Conservation (phyloP, 257 asterid genomes). For the Solanum verrucosum region DNA sequence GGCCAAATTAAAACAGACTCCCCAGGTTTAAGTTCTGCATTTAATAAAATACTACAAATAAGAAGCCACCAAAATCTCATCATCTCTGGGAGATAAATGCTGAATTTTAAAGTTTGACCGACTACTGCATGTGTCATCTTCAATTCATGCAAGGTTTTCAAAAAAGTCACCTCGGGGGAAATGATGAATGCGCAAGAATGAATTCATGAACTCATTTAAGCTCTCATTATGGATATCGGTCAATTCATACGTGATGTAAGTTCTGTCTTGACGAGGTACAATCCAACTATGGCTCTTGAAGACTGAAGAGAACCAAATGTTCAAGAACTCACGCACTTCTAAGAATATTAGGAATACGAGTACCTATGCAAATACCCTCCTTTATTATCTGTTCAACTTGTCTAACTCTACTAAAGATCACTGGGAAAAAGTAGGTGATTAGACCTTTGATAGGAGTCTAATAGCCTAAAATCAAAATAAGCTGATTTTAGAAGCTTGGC, state of each 20-base stretch:
- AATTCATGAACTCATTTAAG: not conserved
- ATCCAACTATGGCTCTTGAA: not conserved
- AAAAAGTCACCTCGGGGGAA: not conserved
- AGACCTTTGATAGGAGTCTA: not conserved
- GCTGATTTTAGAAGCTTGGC: not conserved
- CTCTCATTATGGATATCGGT: not conserved
- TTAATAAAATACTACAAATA: not conserved
- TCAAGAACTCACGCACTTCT: not conserved
- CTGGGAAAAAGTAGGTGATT: not conserved
- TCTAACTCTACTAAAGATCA: not conserved
- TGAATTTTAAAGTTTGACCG: not conserved
- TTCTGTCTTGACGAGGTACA: not conserved
- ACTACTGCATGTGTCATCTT: not conserved
- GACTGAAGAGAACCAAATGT: not conserved
- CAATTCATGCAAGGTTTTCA: not conserved
- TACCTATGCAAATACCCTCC: not conserved
- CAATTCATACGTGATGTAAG: not conserved
- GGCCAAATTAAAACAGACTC: slow-evolving; percentile 80
- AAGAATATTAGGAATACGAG: not conserved
- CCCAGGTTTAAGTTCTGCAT: slow-evolving; percentile 78
- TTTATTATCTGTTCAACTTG: not conserved
- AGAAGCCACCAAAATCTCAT: not conserved
- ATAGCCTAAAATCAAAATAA: not conserved
- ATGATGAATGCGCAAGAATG: not conserved
- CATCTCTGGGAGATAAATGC: not conserved